Conservation (phyloP, 306 rosid genomes). For the Sindora glabra region DNA sequence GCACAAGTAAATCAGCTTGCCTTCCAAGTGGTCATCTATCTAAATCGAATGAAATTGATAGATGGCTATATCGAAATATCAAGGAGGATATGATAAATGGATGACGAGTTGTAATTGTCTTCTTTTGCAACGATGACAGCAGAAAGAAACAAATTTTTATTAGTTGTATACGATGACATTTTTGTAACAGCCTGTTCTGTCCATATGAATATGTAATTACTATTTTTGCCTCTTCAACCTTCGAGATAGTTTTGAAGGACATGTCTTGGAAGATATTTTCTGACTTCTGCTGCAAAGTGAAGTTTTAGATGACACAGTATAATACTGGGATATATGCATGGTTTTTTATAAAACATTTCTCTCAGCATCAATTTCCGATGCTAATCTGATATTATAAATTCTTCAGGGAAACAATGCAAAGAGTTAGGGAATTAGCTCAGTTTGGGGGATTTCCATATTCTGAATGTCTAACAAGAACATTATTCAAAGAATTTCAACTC, state of each 20-base stretch:
- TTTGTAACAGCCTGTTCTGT: conserved; percentile 8
- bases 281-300: background rate
- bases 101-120: conserved; percentile 14
- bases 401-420: conserved; percentile 68
- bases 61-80: background rate
- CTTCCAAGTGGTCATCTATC: background rate
- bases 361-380: background rate
- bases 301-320: background rate
- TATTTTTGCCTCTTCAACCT: no score
- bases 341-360: background rate
- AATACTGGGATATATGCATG: no score
- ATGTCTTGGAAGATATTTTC: background rate
- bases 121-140: conserved; percentile 1
- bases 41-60: background rate
- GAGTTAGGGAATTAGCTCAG: conserved; percentile 65
- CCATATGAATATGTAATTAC: background rate
- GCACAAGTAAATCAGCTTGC: background rate
- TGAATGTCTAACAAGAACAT: conserved; percentile 66
- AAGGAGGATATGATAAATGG: background rate
- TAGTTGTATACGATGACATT: conserved; percentile 3
- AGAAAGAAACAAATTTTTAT: background rate
- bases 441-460: conserved; percentile 89
- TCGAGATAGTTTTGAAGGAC: background rate
- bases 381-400: conserved; percentile 12
- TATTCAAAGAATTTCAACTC: conserved; percentile 82